Evolutionary conservation across 805 yeast genomes (phyloP), one percentile per base, ranked within the genome.

Genomic region (Yamadazyma sp.): DNA sequence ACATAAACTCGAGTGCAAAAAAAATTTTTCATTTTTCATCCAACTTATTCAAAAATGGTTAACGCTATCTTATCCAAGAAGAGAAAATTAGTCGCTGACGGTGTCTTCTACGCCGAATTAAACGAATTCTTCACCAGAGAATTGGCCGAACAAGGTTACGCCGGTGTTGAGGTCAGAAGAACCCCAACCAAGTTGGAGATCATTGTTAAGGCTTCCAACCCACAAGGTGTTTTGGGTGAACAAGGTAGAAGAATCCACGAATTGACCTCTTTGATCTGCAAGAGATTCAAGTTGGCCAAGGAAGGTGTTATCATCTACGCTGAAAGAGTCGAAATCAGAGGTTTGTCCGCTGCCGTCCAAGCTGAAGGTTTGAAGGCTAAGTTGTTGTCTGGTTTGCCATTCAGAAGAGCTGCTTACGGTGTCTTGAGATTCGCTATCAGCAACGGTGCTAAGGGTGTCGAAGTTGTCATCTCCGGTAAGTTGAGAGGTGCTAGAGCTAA

Each of bases 41-140:
- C 20, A 28, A 20, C 36, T 47, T 40, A 27, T n/a, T 25, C 26
- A 20, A 35, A 13, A 50, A 57, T 58, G 63, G 60, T 54, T 51
- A 56, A 52, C 57, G 68, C 63, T 50, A 84, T 90, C 73, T 64
- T 68, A 57, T 91, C 98, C 67, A 87, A 88, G 80, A 91, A 88
- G 80, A 90, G 97, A 87, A 90, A 90, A 90, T 85, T 90, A 70
- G 98, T 93, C 71, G 96, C 96, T 75, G 99, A 93, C 82, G 99
- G 99, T 87, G 99, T 93, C 66, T 88, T 93, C 83, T 93, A 84
- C 95, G 99, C 99, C 75, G 99, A 93, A 80, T 79, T 93, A 69
- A 93, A 93, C 83, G 99, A 93, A 80, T 93, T 93, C 93, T 93
- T 93, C 89, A 88, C 97, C 82, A 91, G 99, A 81, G 99, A 93